Evolutionary conservation across 2,329 filamentous ascomycete genomes (phyloP).

Genomic region (Trichoderma polysporum): DNA sequence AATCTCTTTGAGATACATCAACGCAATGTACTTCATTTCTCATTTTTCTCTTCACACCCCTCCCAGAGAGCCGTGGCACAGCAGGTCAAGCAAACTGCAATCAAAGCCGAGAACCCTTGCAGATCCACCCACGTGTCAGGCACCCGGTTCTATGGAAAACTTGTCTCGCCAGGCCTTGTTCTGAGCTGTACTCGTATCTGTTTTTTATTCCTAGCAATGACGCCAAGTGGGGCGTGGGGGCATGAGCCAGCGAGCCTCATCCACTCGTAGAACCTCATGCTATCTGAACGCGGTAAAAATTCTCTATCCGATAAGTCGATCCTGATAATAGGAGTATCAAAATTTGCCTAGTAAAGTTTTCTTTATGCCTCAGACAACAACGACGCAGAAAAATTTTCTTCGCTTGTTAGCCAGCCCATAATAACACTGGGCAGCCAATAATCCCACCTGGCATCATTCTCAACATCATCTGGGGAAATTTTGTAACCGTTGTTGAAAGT

Average conservation of each 20-base stretch:
- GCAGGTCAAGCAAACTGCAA: background rate
- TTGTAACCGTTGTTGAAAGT: background rate
- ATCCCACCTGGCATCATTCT: background rate
- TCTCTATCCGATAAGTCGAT: constrained; percentile 23
- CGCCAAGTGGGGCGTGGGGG: constrained; percentile 24
- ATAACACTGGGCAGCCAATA: background rate
- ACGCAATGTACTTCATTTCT: background rate
- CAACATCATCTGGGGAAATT: background rate
- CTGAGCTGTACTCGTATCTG: constrained; percentile 15
- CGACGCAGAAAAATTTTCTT: constrained; percentile 19
- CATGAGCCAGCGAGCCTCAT: constrained; percentile 21
- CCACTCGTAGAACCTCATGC: constrained; percentile 20
- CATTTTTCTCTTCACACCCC: background rate
- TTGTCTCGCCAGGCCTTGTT: background rate
- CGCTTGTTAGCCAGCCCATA: background rate
- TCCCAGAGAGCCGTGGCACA: background rate
- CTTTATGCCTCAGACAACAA: constrained; percentile 28
- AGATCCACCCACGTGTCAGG: constrained; percentile 28
- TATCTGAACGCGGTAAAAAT: constrained; percentile 19
- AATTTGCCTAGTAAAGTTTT: constrained; percentile 3
- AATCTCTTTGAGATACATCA: background rate
- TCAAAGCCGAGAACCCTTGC: constrained; percentile 12
- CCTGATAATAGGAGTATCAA: constrained; percentile 12
- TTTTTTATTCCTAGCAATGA: constrained; percentile 15
- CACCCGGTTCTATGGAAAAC: constrained; percentile 10